Evolutionary conservation across 1,284 basidiomycete species (phyloP), one percentile per base, ranked within the genome.

Genomic region (Thelephora terrestris): DNA sequence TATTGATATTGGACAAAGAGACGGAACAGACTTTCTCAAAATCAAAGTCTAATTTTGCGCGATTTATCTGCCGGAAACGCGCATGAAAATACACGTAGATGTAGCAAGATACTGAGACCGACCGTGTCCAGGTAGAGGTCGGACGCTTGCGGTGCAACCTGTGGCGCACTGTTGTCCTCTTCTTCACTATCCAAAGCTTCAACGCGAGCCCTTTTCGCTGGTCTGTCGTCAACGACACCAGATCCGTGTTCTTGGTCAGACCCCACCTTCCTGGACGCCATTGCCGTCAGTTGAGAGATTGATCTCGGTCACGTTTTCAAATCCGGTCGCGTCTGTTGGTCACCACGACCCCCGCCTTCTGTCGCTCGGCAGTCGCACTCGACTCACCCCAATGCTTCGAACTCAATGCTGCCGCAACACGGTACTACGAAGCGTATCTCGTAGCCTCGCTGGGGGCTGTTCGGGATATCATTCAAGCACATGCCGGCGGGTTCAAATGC

Each of bases 1-100:
- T 89, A 65, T 99, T 96, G 74, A 97, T 93, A 66, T 97, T 96
- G 25, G 90, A 91, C 43, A 92, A 74, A 24, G 91, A 95, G 50
- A 99, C 91, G 7, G 92, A 97, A 73, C 96, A 99, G 25, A 99
- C 78, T 73, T 95, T 92, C 71, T 99, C 96, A 62, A 99, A 99
- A 69, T 99, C 96, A 67, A 99, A 99, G 67, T 99, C 96, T 52
- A 99, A 81, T 36, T 83, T 74, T 48, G 77, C 78, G 50, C 93
- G 78, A 61, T 94, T 91, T 55, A 96, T 87, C 93, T 64, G 48
- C 12, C n/a, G 38, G 36, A 38, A 43, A 36, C 32, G 16, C 46
- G 29, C 20, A 29, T 44, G 23, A 39, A 45, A 43, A 39, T 23
- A 38, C 18, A 20, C 21, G 16, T 14, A 9, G 12, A 47, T 32